Conservation (phyloP, 345 rosid genomes). For the Pistacia atlantica region DNA sequence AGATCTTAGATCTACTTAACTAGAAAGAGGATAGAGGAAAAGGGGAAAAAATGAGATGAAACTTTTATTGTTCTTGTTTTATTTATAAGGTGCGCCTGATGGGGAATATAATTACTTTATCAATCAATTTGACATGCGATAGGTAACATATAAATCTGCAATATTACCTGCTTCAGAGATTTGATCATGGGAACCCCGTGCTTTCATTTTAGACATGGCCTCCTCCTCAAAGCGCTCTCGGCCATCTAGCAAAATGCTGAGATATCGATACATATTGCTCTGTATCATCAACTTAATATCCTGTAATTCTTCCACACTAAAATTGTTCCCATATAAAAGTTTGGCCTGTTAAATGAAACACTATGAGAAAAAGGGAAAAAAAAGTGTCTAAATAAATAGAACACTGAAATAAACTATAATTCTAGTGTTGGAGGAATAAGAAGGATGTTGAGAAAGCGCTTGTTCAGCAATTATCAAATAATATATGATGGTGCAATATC, state of each 20-base stretch:
- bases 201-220: slow-evolving; percentile 49
- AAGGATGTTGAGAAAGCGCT: not conserved
- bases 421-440: not conserved
- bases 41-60: too few species aligned
- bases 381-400: not conserved
- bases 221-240: slow-evolving; percentile 98
- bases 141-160: not conserved
- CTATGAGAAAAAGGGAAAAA: not conserved
- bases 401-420: not conserved
- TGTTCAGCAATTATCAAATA: not conserved
- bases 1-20: too few species aligned
- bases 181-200: slow-evolving; percentile 43
- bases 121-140: slow-evolving; percentile 3
- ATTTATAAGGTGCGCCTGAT: too few species aligned
- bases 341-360: slow-evolving; percentile 66
- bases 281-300: slow-evolving; percentile 96
- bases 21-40: too few species aligned
- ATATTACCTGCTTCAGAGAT: slow-evolving; percentile 52
- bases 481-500: slow-evolving; percentile 6
- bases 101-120: not conserved
- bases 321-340: slow-evolving; percentile 88
- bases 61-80: too few species aligned
- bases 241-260: slow-evolving; percentile 93
- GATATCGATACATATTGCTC: slow-evolving; percentile 93
- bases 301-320: slow-evolving; percentile 73